These are phyloP conservation scores for Colletotrichum viniferum DNA, from an alignment of 2,329 filamentous ascomycete genomes.

Conservation along the genomic window DNA sequence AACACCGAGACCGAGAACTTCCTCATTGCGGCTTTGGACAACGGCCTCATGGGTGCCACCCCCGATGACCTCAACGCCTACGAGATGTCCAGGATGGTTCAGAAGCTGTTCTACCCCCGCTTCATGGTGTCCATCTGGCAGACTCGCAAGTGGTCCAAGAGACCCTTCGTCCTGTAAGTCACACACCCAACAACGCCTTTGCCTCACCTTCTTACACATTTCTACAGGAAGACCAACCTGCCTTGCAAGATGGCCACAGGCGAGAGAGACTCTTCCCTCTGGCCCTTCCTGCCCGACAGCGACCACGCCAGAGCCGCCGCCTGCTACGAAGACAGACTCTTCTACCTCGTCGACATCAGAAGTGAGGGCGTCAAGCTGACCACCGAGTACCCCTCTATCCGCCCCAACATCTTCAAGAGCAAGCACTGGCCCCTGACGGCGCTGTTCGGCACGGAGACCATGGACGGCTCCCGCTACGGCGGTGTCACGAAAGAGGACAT, in stretches of 20 bases:
- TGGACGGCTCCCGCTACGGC: not conserved
- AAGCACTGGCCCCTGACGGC: not conserved
- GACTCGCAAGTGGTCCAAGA: not conserved
- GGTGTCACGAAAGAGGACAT: not conserved
- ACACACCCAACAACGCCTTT: not conserved
- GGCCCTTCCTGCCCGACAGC: not conserved
- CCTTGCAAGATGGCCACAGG: not conserved
- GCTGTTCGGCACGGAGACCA: not conserved
- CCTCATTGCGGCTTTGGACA: not conserved
- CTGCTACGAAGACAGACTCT: not conserved
- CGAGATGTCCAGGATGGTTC: not conserved
- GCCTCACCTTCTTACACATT: not conserved
- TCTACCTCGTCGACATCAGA: not conserved
- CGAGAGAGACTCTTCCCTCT: not conserved
- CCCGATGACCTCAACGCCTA: not conserved
- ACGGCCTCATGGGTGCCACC: not conserved
- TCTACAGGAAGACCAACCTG: not conserved
- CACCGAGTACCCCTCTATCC: not conserved
- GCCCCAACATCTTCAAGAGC: not conserved
- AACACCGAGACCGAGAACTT: not conserved
- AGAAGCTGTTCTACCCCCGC: not conserved
- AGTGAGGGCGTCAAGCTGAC: not conserved
- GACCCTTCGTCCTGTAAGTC: not conserved
- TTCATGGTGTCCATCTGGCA: not conserved
- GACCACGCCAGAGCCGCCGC: not conserved